Percentiles rank a stretch among this genome's conserved stretches.
phyloP scores from a whole-genome alignment of 1,139 yeast species.

The Zygoascus sp. region DNA sequence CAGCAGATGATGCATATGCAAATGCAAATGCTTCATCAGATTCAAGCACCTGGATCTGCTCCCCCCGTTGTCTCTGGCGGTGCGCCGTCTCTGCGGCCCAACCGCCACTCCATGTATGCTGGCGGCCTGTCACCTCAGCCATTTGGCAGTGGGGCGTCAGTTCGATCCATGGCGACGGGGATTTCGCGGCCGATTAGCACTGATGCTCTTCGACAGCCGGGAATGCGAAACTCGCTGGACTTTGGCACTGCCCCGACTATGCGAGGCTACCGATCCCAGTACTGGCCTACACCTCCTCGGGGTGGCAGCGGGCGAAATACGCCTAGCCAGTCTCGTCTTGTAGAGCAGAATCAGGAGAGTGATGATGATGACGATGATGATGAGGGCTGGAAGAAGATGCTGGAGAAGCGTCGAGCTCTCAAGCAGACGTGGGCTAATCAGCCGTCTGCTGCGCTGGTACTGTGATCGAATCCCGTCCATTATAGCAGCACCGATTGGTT shows the following conservation, averaged over 20 bases:
- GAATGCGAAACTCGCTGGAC: conserved; percentile 3
- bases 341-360: conserved; percentile 21
- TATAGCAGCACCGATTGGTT: too few species aligned
- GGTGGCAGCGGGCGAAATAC: not conserved
- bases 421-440: conserved; percentile 26
- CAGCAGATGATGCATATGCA: conserved; percentile 36
- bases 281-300: not conserved
- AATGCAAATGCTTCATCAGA: conserved; percentile 33
- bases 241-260: not conserved
- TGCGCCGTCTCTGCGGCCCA: not conserved
- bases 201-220: conserved; percentile 7
- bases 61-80: too few species aligned
- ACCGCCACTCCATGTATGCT: conserved; percentile 9
- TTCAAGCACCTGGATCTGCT: conserved; percentile 23
- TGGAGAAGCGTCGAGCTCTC: conserved; percentile 30
- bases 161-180: conserved; percentile 11
- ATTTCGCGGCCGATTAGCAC: conserved; percentile 16
- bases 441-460: conserved; percentile 1
- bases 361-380: conserved; percentile 37
- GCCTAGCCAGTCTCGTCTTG: conserved; percentile 4
- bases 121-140: not conserved
- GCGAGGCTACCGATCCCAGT: conserved; percentile 8
- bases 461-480: not conserved
- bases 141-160: conserved; percentile 7
- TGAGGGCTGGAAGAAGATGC: conserved; percentile 32